Percentiles rank a stretch among this genome's conserved stretches.
These are phyloP conservation scores for Boletus subcaerulescens DNA, from an alignment of 768 basidiomycete species.

Conservation along the genomic window DNA sequence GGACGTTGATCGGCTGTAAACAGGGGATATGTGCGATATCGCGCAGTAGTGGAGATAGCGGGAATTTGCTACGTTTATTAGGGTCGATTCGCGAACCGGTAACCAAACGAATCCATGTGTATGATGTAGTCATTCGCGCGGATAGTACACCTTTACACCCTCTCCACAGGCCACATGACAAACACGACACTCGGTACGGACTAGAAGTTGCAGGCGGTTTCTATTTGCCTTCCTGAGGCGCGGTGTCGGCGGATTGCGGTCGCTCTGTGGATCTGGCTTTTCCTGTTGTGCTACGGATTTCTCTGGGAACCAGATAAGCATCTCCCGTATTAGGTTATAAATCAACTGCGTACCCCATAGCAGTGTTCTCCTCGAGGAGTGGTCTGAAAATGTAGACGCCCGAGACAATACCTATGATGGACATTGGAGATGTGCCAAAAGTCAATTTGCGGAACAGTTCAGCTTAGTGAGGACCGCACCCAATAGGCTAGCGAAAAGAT, in stretches of 20 bases:
- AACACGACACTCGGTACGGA: neutral
- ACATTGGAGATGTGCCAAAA: neutral
- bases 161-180: constrained; percentile 9
- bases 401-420: constrained; percentile 50
- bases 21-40: constrained; percentile 1
- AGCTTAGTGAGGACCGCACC: constrained; percentile 36
- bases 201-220: neutral
- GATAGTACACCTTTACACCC: constrained; percentile 16
- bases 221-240: constrained; percentile 12
- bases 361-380: constrained; percentile 23
- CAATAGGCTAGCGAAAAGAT: constrained; percentile 53
- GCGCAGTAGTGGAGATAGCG: constrained; percentile 29
- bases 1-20: constrained; percentile 32
- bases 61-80: constrained; percentile 22
- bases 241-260: constrained; percentile 1
- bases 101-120: neutral
- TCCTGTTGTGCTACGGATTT: neutral
- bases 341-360: constrained; percentile 13
- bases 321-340: neutral
- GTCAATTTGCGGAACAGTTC: neutral
- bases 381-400: constrained; percentile 70
- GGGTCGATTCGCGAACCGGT: constrained; percentile 13
- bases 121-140: constrained; percentile 5
- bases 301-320: constrained; percentile 10
- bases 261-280: neutral